phyloP scores from a whole-genome alignment of 129 eudicot genomes.

The carrot (Daucus carota) region DH1_v3.0 NC_030381.2:23596501-23597000 shows the following conservation, averaged over 20 bases:
- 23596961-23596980: constrained; percentile 61
- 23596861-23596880: constrained; percentile 82
- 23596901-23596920: constrained; percentile 80
- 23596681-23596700: too few species aligned
- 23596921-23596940: constrained; percentile 83
- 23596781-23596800: constrained; percentile 7
- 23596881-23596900: constrained; percentile 90
- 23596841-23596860: constrained; percentile 85
- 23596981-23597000: constrained; percentile 41
- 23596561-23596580: constrained; percentile 63
- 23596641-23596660: constrained; percentile 49
- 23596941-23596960: constrained; percentile 52
- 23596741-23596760: not conserved
- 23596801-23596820: constrained; percentile 54
- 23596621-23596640: constrained; percentile 48
- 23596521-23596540: constrained; percentile 35
- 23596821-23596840: constrained; percentile 71
- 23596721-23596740: not conserved
- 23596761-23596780: not conserved
- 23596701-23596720: not conserved
- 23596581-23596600: constrained; percentile 55
- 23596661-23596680: not conserved
- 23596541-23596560: constrained; percentile 26
- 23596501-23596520: constrained; percentile 35
- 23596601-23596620: constrained; percentile 63